Evolutionary conservation across 306 rosid species (phyloP), one percentile per base, ranked within the genome.

Genomic region (Casuarina equisetifolia): DNA sequence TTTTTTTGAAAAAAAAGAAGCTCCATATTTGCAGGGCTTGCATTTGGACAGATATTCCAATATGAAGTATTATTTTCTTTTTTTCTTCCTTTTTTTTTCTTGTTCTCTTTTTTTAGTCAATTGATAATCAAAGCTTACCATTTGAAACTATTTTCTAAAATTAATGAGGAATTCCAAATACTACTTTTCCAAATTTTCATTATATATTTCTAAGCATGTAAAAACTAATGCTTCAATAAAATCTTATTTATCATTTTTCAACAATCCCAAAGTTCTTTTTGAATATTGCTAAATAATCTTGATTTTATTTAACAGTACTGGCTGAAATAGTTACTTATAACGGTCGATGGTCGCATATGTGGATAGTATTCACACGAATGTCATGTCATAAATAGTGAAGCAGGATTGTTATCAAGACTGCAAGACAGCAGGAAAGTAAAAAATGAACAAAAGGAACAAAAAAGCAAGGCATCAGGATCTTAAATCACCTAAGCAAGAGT

Each of bases 401-500:
- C 9, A 40, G 16, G 32, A 40, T 38, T 38, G 1, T 64, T 6
- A 12, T 40, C 48, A 40, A 38, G 76, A 72, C 48, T 19, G 64
- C 72, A 12, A 66, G 12, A n/a, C n/a, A n/a, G n/a, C n/a, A n/a
- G n/a, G n/a, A 43, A 20, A 79, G 19, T 4, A 76, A 72, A 39
- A 68, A 39, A 67, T 35, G 49, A 12, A 46, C n/a, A n/a, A n/a
- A n/a, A n/a, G n/a, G n/a, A n/a, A n/a, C n/a, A 9, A 13, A 17
- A 15, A 63, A 70, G 12, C 39, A 16, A 11, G n/a, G 4, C 39
- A 66, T 6, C 17, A 11, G 17, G 19, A 57, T 58, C 64, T 39
- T 9, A 57, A 59, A 69, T 43, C 72, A 94, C 98, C 96, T 90
- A 89, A 79, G 89, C 97, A 62, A 94, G 97, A 83, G 98, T 94